Base-by-base conservation (phyloP, 371 early-diverging fungal species). In the Lichtheimia hyalospora region DNA sequence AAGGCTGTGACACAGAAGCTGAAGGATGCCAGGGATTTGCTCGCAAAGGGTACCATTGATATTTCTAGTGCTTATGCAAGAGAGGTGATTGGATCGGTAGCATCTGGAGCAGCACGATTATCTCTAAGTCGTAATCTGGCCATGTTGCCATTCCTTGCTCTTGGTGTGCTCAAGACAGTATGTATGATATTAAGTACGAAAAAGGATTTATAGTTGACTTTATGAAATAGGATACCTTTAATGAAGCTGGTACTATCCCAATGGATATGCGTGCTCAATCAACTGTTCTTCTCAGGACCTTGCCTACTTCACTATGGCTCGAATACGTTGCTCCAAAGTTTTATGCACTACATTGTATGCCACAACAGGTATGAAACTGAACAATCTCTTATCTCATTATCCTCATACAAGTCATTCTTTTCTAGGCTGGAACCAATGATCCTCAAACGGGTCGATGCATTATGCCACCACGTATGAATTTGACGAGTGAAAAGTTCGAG, bases 11-110 rank as follows among this genome's bases (percentile, higher is more conserved):
- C 82, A 3, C 75, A 83, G 39, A 90, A 90, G 60, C 68, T 94
- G 12, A 87, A 88, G 58, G 91, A 90, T 63, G 93, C 91, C 6
- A 79, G 92, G 28, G 91, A 93, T 13, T 85, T 89, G 1, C 63
- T 94, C 43, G 63, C 82, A 34, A 75, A 84, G 68, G 85, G 84
- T 53, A 69, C 79, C 0, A 57, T 75, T 34, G 91, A 90, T 27
- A 84, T 94, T n/a, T 69, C 89, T 18, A 68, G 70, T 8, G 83
- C 85, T 2, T 92, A 88, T 68, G 88, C 84, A 70, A 68, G 77
- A 16, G 78, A 82, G 52, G 87, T 89, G 8, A 64, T 74, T 41
- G 75, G 79, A 8, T 73, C 84, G 3, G 70, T 75, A 2, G 77
- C 83, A 16, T 75, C 80, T 1, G 69, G 65, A 18, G 70, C 84